Conservation (phyloP, 805 yeast species). For the Saccharomycopsis guyanensis region DNA sequence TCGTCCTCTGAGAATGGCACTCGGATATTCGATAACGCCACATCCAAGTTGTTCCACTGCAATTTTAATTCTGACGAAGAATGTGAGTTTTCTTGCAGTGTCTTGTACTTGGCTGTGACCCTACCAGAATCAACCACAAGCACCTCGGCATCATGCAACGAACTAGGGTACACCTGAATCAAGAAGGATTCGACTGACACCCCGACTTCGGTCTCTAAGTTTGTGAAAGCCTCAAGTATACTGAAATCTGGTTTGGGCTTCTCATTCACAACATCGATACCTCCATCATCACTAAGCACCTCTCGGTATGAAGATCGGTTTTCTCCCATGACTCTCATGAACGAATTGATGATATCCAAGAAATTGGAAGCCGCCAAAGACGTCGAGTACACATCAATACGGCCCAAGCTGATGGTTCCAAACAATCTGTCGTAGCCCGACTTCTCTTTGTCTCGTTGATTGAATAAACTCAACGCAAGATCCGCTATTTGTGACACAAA, state of each 20-base stretch:
- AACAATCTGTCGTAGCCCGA: constrained; percentile 53
- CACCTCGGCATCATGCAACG: constrained; percentile 71
- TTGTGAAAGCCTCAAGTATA: constrained; percentile 19
- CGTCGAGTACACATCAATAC: constrained; percentile 59
- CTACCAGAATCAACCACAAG: constrained; percentile 53
- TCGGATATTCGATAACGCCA: constrained; percentile 59
- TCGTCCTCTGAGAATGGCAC: constrained; percentile 44
- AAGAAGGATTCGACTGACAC: constrained; percentile 50
- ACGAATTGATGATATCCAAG: constrained; percentile 66
- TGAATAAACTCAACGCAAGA: constrained; percentile 51
- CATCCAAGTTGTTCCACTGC: constrained; percentile 51
- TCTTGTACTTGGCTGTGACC: constrained; percentile 43
- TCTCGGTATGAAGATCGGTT: constrained; percentile 66
- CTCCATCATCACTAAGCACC: constrained; percentile 55
- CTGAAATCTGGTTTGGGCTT: constrained; percentile 8
- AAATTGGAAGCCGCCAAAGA: constrained; percentile 81
- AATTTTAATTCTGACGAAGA: constrained; percentile 46
- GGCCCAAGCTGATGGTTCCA: constrained; percentile 41
- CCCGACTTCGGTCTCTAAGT: constrained; percentile 58
- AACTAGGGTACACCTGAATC: constrained; percentile 73
- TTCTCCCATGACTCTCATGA: constrained; percentile 66
- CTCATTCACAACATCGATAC: constrained; percentile 61
- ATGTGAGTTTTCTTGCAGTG: constrained; percentile 29
- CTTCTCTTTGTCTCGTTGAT: constrained; percentile 47
- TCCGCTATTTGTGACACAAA: constrained; percentile 48